Conservation (phyloP, 1,139 yeast species). For the Hansenula anomala region DNA sequence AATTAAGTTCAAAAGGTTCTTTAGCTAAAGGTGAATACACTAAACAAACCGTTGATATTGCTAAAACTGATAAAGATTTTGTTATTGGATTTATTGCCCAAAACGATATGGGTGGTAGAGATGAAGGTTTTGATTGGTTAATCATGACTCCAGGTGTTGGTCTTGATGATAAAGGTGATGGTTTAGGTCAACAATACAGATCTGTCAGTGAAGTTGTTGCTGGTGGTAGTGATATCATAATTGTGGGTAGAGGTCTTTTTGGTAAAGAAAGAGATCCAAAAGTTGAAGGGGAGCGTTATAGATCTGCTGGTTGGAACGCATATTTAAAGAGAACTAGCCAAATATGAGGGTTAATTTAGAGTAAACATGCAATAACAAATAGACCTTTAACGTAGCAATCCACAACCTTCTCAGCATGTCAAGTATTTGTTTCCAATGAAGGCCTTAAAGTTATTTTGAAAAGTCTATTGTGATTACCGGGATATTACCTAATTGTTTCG, state of each 20-base stretch:
- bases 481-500: too few relatives aligned
- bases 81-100: conserved; percentile 98
- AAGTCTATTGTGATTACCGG: too few relatives aligned
- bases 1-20: conserved; percentile 88
- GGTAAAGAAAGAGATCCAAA: conserved; percentile 94
- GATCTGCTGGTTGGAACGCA: conserved; percentile 93
- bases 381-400: too few relatives aligned
- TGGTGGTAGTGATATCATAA: conserved; percentile 87
- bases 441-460: too few relatives aligned
- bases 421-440: too few relatives aligned
- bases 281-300: conserved; percentile 83
- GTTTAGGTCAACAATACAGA: conserved; percentile 94
- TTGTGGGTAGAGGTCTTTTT: conserved; percentile 95
- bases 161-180: conserved; percentile 94
- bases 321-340: conserved; percentile 43
- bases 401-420: too few relatives aligned
- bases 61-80: conserved; percentile 79
- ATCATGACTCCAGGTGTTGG: conserved; percentile 99
- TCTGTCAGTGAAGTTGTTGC: conserved; percentile 79
- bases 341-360: background rate
- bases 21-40: conserved; percentile 93
- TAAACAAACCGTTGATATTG: conserved; percentile 79
- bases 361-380: too few relatives aligned
- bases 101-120: conserved; percentile 75
- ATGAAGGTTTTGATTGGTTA: conserved; percentile 89